A percentile compares a stretch with the other conserved stretches of the same genome.
Evolutionary conservation across 495 filamentous ascomycete species (phyloP).

Genomic region (Cladorrhinum samala): DNA sequence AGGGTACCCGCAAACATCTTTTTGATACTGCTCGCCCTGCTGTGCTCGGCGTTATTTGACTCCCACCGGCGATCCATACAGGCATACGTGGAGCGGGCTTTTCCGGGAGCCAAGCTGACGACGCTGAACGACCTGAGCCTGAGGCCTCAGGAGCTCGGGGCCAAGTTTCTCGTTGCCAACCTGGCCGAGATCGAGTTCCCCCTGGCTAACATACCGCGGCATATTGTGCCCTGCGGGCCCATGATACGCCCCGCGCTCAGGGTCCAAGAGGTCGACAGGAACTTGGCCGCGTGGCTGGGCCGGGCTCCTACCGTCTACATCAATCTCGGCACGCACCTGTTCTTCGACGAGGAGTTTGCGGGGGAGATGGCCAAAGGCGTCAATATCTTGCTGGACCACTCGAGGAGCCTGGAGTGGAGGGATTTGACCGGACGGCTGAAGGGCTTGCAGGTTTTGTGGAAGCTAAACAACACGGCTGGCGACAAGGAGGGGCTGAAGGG

Average conservation of each 20-base stretch:
- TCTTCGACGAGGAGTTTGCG: slow-evolving; percentile 10
- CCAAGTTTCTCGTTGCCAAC: slow-evolving; percentile 23
- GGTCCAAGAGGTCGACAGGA: slow-evolving; percentile 25
- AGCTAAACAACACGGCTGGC: slow-evolving; percentile 22
- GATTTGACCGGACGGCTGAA: neutral
- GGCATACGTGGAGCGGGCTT: slow-evolving; percentile 1
- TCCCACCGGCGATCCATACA: slow-evolving; percentile 12
- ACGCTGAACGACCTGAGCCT: slow-evolving; percentile 19
- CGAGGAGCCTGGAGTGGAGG: slow-evolving; percentile 2
- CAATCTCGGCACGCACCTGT: slow-evolving; percentile 34
- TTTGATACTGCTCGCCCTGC: slow-evolving; percentile 17
- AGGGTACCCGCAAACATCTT: slow-evolving; percentile 17
- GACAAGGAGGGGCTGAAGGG: slow-evolving; percentile 1
- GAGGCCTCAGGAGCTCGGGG: neutral
- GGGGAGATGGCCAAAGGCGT: slow-evolving; percentile 33
- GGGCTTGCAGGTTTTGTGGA: slow-evolving; percentile 41
- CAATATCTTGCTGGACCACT: slow-evolving; percentile 23
- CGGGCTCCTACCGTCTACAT: slow-evolving; percentile 33
- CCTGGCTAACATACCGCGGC: slow-evolving; percentile 29
- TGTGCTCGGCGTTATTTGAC: slow-evolving; percentile 13
- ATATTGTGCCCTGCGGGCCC: slow-evolving; percentile 46
- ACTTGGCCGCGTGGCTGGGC: slow-evolving; percentile 31
- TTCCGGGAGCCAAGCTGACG: slow-evolving; percentile 11
- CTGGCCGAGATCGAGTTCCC: slow-evolving; percentile 26
- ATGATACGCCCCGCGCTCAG: slow-evolving; percentile 38